Evolutionary conservation across 495 filamentous ascomycete genomes (phyloP), one percentile per base, ranked within the genome.

Genomic region (Achaetomiella virescens): DNA sequence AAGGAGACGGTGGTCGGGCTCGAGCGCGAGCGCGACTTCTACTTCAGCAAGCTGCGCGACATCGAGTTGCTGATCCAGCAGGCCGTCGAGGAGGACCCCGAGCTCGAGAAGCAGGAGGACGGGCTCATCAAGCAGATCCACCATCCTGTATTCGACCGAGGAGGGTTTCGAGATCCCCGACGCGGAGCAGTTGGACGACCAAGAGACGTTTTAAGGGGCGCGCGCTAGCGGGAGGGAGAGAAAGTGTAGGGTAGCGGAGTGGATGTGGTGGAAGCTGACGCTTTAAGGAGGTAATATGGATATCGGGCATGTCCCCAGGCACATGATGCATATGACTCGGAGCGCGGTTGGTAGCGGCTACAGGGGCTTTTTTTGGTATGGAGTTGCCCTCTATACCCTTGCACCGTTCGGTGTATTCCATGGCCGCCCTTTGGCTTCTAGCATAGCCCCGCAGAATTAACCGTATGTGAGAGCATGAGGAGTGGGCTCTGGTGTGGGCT

Each of bases 31-130:
- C 78, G 93, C 48, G 93, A 98, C 71, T 98, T 98, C 72, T 98
- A 98, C 78, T 98, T 98, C 70, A 91, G 88, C 78, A 98, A 98
- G 75, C 75, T 98, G 55, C 84, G 93, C 49, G 93, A 98, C 66
- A 98, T 98, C 61, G 95, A 98, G 73, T 71, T 98, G 61, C 62
- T 98, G 67, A 77, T 98, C 50, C 93, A 98, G 77, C 84, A 85
- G 59, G 90, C 90, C 15, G 88, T 96, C 62, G 93, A 97, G 63
- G 84, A 84, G 38, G 85, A 96, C 59, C 90, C 92, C 6, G 84
- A 92, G 71, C 72, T 97, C 47, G 93, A 96, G 77, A 87, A 91
- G 81, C 87, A 92, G 22, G 92, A 96, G 58, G 88, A 91, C 44
- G 85, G 90, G 8, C 75, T 97, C 55, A 82, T 96, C 63, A 95